Evolutionary conservation across 2,329 filamentous ascomycete species (phyloP).

Genomic region (Dactylellina cionopaga): DNA sequence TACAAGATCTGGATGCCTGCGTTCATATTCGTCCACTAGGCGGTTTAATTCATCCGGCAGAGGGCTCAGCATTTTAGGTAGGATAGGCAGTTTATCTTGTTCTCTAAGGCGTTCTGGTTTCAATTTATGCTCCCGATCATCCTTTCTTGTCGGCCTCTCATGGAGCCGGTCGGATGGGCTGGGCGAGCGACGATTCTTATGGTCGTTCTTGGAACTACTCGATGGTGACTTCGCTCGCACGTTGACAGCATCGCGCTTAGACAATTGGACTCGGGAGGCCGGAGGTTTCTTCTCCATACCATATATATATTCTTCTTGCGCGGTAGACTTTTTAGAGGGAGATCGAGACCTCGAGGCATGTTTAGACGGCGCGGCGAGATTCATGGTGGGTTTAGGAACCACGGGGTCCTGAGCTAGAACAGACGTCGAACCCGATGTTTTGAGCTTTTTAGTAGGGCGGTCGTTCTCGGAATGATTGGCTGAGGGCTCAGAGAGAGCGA

Average conservation of each 20-base stretch:
- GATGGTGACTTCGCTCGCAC: slow-evolving; percentile 31
- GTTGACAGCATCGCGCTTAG: slow-evolving; percentile 19
- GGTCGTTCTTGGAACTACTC: slow-evolving; percentile 16
- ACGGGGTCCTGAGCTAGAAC: slow-evolving; percentile 6
- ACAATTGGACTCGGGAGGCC: neutral
- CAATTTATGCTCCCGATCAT: slow-evolving; percentile 13
- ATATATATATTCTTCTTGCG: slow-evolving; percentile 5
- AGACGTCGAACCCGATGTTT: slow-evolving; percentile 30
- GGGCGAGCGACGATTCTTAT: slow-evolving; percentile 29
- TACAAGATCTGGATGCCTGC: slow-evolving; percentile 9
- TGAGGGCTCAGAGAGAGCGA: slow-evolving; percentile 6
- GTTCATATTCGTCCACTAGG: slow-evolving; percentile 44
- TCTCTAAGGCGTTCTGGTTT: slow-evolving; percentile 32
- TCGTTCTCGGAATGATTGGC: slow-evolving; percentile 26
- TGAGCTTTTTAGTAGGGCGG: slow-evolving; percentile 45
- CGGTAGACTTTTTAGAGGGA: slow-evolving; percentile 21
- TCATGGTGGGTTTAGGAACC: neutral
- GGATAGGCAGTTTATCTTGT: neutral
- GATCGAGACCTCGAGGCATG: slow-evolving; percentile 6
- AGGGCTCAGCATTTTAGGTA: slow-evolving; percentile 46
- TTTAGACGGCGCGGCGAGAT: slow-evolving; percentile 5
- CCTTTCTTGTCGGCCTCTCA: slow-evolving; percentile 20
- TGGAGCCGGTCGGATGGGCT: slow-evolving; percentile 30
- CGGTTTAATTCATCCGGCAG: slow-evolving; percentile 42
- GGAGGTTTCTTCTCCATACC: slow-evolving; percentile 11